Evolutionary conservation across 495 filamentous ascomycete species (phyloP).

Genomic region (Tuber calosporum): DNA sequence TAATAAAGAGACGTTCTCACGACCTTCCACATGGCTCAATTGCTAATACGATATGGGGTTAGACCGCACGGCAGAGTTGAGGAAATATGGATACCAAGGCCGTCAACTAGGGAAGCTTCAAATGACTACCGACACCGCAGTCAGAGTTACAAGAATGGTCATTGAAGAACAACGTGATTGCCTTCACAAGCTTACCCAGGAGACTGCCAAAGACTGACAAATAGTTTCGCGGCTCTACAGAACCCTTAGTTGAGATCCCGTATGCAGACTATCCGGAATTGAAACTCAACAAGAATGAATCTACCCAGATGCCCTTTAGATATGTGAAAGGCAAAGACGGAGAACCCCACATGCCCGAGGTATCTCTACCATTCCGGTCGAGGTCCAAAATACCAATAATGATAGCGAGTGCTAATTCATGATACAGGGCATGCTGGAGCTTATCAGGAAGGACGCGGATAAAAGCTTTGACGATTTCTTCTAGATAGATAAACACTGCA

Average conservation of each 20-base stretch:
- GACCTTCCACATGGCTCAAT: slow-evolving; percentile 4
- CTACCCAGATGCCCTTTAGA: slow-evolving; percentile 93
- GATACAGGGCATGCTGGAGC: slow-evolving; percentile 76
- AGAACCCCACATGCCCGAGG: slow-evolving; percentile 81
- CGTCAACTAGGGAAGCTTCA: slow-evolving; percentile 84
- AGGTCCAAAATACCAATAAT: background rate
- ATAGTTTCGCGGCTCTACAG: slow-evolving; percentile 44
- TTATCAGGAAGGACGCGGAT: slow-evolving; percentile 90
- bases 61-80: slow-evolving; percentile 90
- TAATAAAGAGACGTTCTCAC: slow-evolving; percentile 9
- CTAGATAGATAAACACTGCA: slow-evolving; percentile 41
- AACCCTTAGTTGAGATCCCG: slow-evolving; percentile 63
- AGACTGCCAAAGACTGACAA: slow-evolving; percentile 5
- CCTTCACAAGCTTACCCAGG: slow-evolving; percentile 4
- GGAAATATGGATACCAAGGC: slow-evolving; percentile 84
- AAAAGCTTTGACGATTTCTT: slow-evolving; percentile 84
- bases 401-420: background rate
- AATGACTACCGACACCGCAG: slow-evolving; percentile 98
- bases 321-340: slow-evolving; percentile 73
- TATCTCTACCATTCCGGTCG: slow-evolving; percentile 43
- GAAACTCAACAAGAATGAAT: slow-evolving; percentile 80
- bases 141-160: slow-evolving; percentile 83
- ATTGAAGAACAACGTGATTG: slow-evolving; percentile 67
- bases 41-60: background rate
- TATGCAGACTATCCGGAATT: slow-evolving; percentile 86